Conservation (phyloP, 1,284 basidiomycete genomes). For the Grifola frondosa region DNA sequence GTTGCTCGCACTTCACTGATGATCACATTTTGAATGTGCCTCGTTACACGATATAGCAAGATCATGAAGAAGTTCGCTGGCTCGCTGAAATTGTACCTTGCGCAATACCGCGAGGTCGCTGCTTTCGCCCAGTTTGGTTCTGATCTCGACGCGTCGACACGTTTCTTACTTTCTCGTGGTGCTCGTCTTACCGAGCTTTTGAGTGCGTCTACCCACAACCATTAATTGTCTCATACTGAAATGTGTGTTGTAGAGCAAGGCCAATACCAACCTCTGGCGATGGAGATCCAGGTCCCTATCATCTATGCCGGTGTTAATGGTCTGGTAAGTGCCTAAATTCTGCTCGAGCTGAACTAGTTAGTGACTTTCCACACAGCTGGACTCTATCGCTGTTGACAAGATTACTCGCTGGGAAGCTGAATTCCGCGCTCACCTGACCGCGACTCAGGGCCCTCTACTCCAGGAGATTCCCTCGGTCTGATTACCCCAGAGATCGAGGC, state of each 20-base stretch:
- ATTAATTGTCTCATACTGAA: not conserved
- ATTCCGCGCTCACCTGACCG: slow-evolving; percentile 82
- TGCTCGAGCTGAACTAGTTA: slow-evolving; percentile 10
- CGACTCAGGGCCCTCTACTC: slow-evolving; percentile 70
- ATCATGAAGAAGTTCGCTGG: slow-evolving; percentile 99
- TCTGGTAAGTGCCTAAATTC: slow-evolving; percentile 59
- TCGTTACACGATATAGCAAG: slow-evolving; percentile 51
- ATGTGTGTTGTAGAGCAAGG: slow-evolving; percentile 74
- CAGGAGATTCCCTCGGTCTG: slow-evolving; percentile 81
- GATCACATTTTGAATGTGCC: not conserved
- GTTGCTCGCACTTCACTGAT: not conserved
- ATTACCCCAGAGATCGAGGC: slow-evolving; percentile 89
- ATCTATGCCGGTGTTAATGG: slow-evolving; percentile 99
- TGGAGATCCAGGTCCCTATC: slow-evolving; percentile 96
- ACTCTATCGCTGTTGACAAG: slow-evolving; percentile 90
- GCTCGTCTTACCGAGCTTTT: slow-evolving; percentile 97
- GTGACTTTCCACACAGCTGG: slow-evolving; percentile 51
- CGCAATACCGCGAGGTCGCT: slow-evolving; percentile 99
- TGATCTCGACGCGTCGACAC: slow-evolving; percentile 98
- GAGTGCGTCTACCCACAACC: slow-evolving; percentile 49
- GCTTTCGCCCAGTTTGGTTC: slow-evolving; percentile 99
- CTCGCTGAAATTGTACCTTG: slow-evolving; percentile 99
- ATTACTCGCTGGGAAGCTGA: slow-evolving; percentile 93
- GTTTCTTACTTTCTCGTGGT: slow-evolving; percentile 96
- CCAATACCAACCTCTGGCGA: slow-evolving; percentile 91